Base-by-base conservation (phyloP, 768 basidiomycete genomes). In the Phallus indusiatus region DNA sequence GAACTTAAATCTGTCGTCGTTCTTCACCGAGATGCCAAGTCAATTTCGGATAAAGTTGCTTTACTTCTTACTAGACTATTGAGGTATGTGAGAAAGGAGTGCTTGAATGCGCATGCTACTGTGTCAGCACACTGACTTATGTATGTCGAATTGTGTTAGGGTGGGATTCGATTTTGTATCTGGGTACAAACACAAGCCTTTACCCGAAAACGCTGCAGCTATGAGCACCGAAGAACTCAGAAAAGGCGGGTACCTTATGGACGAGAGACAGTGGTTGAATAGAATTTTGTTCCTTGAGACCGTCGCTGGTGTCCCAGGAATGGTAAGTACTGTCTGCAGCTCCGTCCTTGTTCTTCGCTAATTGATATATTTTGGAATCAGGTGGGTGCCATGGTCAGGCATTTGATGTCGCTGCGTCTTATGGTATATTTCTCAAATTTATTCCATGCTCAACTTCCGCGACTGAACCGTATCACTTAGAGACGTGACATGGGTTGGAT, bases 241-340 rank as follows among this genome's bases (percentile, higher is more conserved):
- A 55, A 79, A 83, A 63, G 79, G 78, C 20, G 90, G 92, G 0
- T 85, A 88, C 67, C 68, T 90, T 46, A 77, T 98, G 66, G 76
- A 81, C 55, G 85, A 88, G 55, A 72, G 81, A 18, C 83, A 80
- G 48, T 98, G 94, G 94, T 71, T 94, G 52, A 76, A 74, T 67
- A 74, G 86, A 22, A 79, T 85, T 62, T 70, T 86, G 51, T 81
- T 86, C 73, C 78, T 98, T 35, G 95, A 98, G 73, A 85, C 81
- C 55, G 83, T 96, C 55, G 96, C 96, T 12, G 96, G 90, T 20
- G 94, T 97, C 1, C 95, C 95, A 18, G 94, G 94, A 5, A 94
- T 94, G 91, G 92, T 59, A 18, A 53, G 48, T 36, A 11, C 28
- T 28, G 2, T 28, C 7, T 28, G 28, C 24, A 47, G n/a, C 9